Conservation (phyloP, 1,284 basidiomycete genomes). For the Ceratobasidium sp. region DNA sequence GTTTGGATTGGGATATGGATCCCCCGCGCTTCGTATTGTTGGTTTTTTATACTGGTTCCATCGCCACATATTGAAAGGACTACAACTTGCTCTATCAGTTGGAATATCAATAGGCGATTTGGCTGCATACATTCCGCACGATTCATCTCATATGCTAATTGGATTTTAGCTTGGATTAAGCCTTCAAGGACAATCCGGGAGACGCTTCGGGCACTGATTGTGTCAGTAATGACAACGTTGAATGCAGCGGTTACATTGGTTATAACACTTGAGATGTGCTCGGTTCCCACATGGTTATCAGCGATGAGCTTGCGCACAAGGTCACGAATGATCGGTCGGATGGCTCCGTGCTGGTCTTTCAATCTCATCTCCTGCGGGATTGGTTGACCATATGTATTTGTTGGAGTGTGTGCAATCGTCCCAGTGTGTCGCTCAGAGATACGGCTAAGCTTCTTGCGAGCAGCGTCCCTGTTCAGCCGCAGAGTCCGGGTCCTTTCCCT, state of each 20-base stretch:
- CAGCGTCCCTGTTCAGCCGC: no score
- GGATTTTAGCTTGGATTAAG: slow-evolving; percentile 4
- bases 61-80: slow-evolving; percentile 27
- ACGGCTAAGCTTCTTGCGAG: no score
- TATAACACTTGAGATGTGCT: not conserved
- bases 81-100: not conserved
- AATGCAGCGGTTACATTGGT: not conserved
- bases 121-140: not conserved
- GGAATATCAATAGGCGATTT: no score
- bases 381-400: no score
- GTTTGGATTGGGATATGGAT: not conserved
- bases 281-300: not conserved
- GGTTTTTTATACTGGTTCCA: slow-evolving; percentile 32
- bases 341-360: not conserved
- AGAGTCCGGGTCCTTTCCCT: no score
- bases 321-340: not conserved
- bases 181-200: slow-evolving; percentile 10
- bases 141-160: slow-evolving; percentile 9
- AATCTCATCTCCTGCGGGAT: not conserved
- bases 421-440: no score
- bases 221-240: not conserved
- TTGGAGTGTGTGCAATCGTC: no score
- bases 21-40: slow-evolving; percentile 13
- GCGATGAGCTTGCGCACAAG: not conserved
- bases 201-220: slow-evolving; percentile 10